Percentiles rank a stretch among this genome's conserved stretches.
These are phyloP conservation scores for Candida labiduridarum DNA, from an alignment of 1,139 yeast species.

Conservation along the genomic window DNA sequence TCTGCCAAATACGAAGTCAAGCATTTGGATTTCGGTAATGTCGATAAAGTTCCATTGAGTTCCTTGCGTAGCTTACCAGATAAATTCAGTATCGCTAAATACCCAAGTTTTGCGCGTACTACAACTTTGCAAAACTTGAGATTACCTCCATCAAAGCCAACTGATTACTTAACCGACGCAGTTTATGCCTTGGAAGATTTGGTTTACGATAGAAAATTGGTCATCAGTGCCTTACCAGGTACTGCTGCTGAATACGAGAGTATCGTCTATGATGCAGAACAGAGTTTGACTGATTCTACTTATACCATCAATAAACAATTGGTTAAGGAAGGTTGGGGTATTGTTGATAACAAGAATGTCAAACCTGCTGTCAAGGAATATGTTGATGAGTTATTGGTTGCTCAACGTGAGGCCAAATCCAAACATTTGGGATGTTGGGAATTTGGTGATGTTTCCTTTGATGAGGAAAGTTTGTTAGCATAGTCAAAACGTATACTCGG, in stretches of 20 bases:
- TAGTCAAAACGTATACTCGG: background rate
- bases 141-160: slow-evolving; percentile 61
- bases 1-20: slow-evolving; percentile 52
- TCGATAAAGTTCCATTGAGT: slow-evolving; percentile 48
- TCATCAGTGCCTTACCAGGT: slow-evolving; percentile 54
- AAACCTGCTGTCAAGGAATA: slow-evolving; percentile 39
- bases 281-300: slow-evolving; percentile 54
- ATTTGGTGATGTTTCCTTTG: slow-evolving; percentile 73
- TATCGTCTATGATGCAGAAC: slow-evolving; percentile 63
- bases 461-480: slow-evolving; percentile 41
- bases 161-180: slow-evolving; percentile 63
- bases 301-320: slow-evolving; percentile 68
- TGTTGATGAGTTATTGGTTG: slow-evolving; percentile 41
- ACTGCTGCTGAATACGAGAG: slow-evolving; percentile 48
- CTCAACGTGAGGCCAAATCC: slow-evolving; percentile 52
- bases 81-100: slow-evolving; percentile 42
- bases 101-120: slow-evolving; percentile 61
- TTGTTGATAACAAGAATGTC: slow-evolving; percentile 47
- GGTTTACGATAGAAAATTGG: slow-evolving; percentile 57
- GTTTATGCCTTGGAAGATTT: slow-evolving; percentile 58
- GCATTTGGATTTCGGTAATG: slow-evolving; percentile 68
- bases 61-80: slow-evolving; percentile 59
- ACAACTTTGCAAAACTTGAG: slow-evolving; percentile 58
- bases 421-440: slow-evolving; percentile 76
- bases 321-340: slow-evolving; percentile 66